These are phyloP conservation scores for Naganishia sp. DNA, from an alignment of 1,284 basidiomycete genomes.

Conservation along the genomic window DNA sequence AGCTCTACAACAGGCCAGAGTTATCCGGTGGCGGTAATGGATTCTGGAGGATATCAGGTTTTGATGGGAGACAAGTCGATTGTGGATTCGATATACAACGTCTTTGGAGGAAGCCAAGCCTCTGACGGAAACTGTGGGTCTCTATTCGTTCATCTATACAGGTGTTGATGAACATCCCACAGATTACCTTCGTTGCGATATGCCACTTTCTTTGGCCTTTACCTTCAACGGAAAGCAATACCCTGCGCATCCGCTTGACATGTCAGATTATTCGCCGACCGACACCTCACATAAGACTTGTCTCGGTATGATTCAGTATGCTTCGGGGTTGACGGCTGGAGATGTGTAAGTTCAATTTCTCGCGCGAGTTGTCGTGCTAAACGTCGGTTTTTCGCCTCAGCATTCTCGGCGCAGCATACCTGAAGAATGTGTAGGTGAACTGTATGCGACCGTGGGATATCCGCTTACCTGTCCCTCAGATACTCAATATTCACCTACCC, in stretches of 20 bases:
- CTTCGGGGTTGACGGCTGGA: slow-evolving; percentile 39
- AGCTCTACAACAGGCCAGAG: slow-evolving; percentile 29
- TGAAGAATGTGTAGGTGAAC: slow-evolving; percentile 47
- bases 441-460: not conserved
- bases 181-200: slow-evolving; percentile 52
- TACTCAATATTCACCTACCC: slow-evolving; percentile 54
- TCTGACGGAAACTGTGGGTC: slow-evolving; percentile 33
- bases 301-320: slow-evolving; percentile 51
- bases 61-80: slow-evolving; percentile 42
- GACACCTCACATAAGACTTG: slow-evolving; percentile 45
- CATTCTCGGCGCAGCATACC: slow-evolving; percentile 50
- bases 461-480: not conserved
- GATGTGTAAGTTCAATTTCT: slow-evolving; percentile 42
- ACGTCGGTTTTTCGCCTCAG: slow-evolving; percentile 23
- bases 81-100: slow-evolving; percentile 47
- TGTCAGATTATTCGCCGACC: slow-evolving; percentile 46
- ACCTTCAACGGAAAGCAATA: slow-evolving; percentile 43
- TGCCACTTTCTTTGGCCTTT: slow-evolving; percentile 47
- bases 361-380: slow-evolving; percentile 5
- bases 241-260: slow-evolving; percentile 52
- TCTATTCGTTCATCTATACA: too few species aligned
- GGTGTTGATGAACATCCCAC: not conserved
- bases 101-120: slow-evolving; percentile 38
- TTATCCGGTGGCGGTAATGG: slow-evolving; percentile 48
- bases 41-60: slow-evolving; percentile 52